These are phyloP conservation scores for Alternaria atra DNA, from an alignment of 2,329 filamentous ascomycete genomes.

Conservation along the genomic window DNA sequence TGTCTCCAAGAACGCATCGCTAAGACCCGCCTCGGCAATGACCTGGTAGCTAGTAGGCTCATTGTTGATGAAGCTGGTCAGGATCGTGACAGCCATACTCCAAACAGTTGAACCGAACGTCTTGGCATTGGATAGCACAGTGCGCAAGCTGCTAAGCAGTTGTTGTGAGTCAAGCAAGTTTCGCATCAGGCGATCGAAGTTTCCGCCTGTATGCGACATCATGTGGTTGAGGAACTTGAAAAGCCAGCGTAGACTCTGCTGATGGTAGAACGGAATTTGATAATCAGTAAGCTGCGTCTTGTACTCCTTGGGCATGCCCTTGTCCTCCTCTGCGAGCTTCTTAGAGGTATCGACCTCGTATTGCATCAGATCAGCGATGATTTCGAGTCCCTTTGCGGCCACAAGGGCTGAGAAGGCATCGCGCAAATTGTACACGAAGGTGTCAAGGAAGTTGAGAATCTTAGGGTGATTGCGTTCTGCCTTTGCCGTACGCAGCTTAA, in stretches of 20 bases:
- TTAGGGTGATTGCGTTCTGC: conserved; percentile 85
- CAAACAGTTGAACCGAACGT: conserved; percentile 92
- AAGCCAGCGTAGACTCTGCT: conserved; percentile 91
- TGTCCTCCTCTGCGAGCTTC: conserved; percentile 70
- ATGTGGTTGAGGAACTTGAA: conserved; percentile 97
- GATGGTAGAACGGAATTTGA: conserved; percentile 89
- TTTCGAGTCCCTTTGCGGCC: conserved; percentile 82
- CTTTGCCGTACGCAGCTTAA: conserved; percentile 81
- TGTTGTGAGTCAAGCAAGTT: conserved; percentile 95
- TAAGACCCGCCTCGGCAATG: conserved; percentile 91
- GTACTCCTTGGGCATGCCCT: conserved; percentile 75
- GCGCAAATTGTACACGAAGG: conserved; percentile 82
- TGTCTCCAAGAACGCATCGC: conserved; percentile 83
- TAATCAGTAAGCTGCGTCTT: conserved; percentile 90
- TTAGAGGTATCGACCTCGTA: conserved; percentile 78
- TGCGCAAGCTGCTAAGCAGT: conserved; percentile 78
- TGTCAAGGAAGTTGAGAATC: conserved; percentile 87
- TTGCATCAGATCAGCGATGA: conserved; percentile 86
- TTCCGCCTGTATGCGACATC: conserved; percentile 83
- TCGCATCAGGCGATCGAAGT: conserved; percentile 86
- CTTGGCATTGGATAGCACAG: conserved; percentile 80
- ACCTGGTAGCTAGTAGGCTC: conserved; percentile 97
- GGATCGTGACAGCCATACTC: conserved; percentile 90
- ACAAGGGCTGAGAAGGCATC: conserved; percentile 87
- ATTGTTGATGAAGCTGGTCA: conserved; percentile 98